Base-by-base conservation (phyloP, 2,329 filamentous ascomycete genomes). In the Colletotrichum sp. region DNA sequence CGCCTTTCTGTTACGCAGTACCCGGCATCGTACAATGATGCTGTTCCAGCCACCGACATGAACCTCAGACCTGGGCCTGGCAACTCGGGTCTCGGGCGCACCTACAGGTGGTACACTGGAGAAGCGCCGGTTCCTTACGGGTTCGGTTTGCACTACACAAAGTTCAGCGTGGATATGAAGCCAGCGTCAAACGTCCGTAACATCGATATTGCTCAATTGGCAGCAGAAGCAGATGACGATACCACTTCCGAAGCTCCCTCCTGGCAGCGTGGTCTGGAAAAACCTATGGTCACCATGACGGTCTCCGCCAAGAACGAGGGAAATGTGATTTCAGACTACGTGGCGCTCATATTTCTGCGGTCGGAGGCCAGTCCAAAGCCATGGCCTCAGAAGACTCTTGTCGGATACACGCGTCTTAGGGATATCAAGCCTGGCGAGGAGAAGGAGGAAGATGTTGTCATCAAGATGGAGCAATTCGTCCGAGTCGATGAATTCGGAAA, bases 61-160 rank as follows among this genome's bases (percentile, higher is more conserved):
- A 82, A 82, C 4, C 81, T 92, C 31, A 86, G 88, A 3, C 77
- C 78, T 1, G 78, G 78, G 2, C 77, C 78, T 2, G 78, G 79
- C 2, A 86, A 83, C 57, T 88, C 89, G 0, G 89, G 90, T 18
- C 69, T 72, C 5, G 72, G 72, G 8, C 82, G 89, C 8, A 92
- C 90, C 0, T 91, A 92, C 76, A 87, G 85, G 75, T 92, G 89
- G 89, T 92, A 89, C 78, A 83, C 84, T 6, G 71, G 71, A n/a
- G 84, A 84, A 36, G 81, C 82, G n/a, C 83, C 87, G 0, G 84
- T 90, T 4, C 84, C 85, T 0, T 92, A 91, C 70, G 90, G 90
- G 1, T 84, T 85, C 72, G 90, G 90, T 1, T 76, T 91, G 72
- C 89, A 91, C 77, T 92, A 91, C 80, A 92, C 90, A 6, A 88